Conservation (phyloP, 495 filamentous ascomycete genomes). For the Penicillium parvum region DNA sequence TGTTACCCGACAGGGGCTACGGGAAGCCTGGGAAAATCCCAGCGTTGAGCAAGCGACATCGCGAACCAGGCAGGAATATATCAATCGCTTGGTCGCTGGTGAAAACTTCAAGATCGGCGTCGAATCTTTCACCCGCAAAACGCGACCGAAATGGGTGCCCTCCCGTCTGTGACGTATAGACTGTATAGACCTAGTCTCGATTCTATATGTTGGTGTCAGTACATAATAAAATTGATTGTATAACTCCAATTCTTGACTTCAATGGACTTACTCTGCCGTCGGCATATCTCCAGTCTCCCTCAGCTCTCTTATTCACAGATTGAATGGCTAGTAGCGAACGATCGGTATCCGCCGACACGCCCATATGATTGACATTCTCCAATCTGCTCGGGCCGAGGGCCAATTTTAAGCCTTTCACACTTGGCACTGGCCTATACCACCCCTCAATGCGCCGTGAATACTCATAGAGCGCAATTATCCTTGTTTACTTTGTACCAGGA, state of each 20-base stretch:
- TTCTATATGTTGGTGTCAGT: not conserved
- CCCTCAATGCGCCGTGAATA: too few species aligned
- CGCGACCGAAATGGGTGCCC: slow-evolving; percentile 58
- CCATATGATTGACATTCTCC: not conserved
- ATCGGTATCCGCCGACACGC: not conserved
- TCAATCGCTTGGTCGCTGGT: slow-evolving; percentile 50
- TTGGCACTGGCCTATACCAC: not conserved
- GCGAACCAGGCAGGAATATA: slow-evolving; percentile 50
- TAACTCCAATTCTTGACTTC: too few species aligned
- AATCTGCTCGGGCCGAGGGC: not conserved
- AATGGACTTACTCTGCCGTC: too few species aligned
- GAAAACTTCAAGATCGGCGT: slow-evolving; percentile 75
- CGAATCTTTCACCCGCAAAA: slow-evolving; percentile 69
- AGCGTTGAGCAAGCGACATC: slow-evolving; percentile 59
- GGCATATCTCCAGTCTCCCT: too few species aligned
- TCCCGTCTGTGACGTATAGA: not conserved
- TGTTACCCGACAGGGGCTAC: slow-evolving; percentile 58
- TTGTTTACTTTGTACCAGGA: too few species aligned
- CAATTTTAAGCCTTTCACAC: not conserved
- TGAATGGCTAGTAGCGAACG: not conserved
- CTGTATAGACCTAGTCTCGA: not conserved
- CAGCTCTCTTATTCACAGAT: too few species aligned
- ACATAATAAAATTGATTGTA: too few species aligned
- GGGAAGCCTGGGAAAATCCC: slow-evolving; percentile 59
- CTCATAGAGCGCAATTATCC: too few species aligned